Percentiles rank a stretch among this genome's conserved stretches.
Evolutionary conservation across 148 eudicot species (phyloP).

Genomic region (Agrostemma githago): DNA sequence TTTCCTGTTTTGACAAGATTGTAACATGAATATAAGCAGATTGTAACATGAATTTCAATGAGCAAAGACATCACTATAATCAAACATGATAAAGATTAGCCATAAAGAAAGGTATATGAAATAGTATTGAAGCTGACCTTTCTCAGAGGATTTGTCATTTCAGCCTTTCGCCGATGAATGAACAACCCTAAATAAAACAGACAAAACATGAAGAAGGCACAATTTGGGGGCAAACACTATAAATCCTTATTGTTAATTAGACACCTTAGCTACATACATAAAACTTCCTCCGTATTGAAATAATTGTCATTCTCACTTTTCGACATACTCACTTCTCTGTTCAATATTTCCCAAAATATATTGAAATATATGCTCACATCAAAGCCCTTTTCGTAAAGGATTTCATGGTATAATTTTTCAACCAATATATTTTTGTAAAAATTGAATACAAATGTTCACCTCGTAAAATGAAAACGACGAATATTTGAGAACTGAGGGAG

Average conservation of each 20-base stretch:
- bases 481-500: no score
- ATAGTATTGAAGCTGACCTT: conserved; percentile 51
- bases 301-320: no score
- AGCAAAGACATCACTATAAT: background rate
- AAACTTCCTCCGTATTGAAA: no score
- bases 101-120: background rate
- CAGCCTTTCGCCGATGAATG: conserved; percentile 98
- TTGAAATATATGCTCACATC: no score
- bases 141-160: conserved; percentile 59
- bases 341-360: no score
- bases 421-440: no score
- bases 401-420: no score
- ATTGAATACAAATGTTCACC: no score
- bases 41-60: background rate
- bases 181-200: conserved; percentile 61
- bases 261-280: background rate
- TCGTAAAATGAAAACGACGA: no score
- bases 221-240: background rate
- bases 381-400: no score
- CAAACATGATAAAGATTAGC: background rate
- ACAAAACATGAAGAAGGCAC: background rate
- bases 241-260: background rate
- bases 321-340: no score
- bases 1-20: background rate
- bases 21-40: background rate